phyloP scores from a whole-genome alignment of 345 rosid genomes.

The Eucalyptus curtisii region DNA sequence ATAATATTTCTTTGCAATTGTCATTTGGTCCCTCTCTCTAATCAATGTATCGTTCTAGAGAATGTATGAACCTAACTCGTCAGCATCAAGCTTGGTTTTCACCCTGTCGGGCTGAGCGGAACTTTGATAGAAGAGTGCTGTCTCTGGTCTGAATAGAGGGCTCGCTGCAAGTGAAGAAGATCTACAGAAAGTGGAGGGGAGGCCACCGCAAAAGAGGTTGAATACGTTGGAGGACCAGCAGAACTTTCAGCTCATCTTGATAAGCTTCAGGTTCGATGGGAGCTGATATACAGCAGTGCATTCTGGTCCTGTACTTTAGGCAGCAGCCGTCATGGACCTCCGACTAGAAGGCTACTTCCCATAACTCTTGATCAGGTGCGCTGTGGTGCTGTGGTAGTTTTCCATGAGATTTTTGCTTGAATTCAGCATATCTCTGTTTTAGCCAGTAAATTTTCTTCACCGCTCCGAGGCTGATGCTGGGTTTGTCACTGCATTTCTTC shows the following conservation, averaged over 20 bases:
- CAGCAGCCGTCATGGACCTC: slow-evolving; percentile 83
- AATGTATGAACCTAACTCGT: not conserved
- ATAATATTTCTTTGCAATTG: not conserved
- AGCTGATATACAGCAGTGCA: slow-evolving; percentile 69
- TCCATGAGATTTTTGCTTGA: not conserved
- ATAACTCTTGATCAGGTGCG: slow-evolving; percentile 84
- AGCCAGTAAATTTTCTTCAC: not conserved
- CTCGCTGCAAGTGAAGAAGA: slow-evolving; percentile 65
- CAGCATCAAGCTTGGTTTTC: not conserved
- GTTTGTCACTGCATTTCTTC: not conserved
- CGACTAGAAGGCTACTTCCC: slow-evolving; percentile 76
- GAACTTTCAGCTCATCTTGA: slow-evolving; percentile 49
- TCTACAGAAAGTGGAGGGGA: slow-evolving; percentile 42
- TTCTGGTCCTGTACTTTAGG: slow-evolving; percentile 85
- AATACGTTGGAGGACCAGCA: slow-evolving; percentile 52
- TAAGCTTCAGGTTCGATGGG: slow-evolving; percentile 81
- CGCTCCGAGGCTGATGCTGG: not conserved
- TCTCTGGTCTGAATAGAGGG: slow-evolving; percentile 80
- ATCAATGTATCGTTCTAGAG: not conserved
- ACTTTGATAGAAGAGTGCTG: slow-evolving; percentile 33
- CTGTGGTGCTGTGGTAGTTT: not conserved
- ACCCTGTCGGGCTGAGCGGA: not conserved
- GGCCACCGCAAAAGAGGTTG: slow-evolving; percentile 58
- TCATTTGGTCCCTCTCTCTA: not conserved
- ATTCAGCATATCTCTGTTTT: not conserved